phyloP scores from a whole-genome alignment of 2,329 filamentous ascomycete genomes.

The Fusarium scirpi region DNA sequence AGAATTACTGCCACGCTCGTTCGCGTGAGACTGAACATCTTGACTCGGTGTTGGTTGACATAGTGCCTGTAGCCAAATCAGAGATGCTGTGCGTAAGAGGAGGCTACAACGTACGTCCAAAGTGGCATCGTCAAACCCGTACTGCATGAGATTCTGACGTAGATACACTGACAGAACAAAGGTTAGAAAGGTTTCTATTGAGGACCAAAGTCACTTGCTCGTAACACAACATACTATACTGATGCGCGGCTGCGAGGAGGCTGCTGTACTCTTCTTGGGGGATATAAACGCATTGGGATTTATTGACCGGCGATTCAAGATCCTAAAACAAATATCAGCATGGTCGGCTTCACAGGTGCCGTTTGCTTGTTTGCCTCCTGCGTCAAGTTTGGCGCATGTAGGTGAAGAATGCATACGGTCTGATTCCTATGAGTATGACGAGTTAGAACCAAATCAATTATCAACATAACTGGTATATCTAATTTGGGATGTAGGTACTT shows the following conservation, averaged over 20 bases:
- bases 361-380: neutral
- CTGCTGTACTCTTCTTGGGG: slow-evolving; percentile 70
- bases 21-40: neutral
- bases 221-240: slow-evolving; percentile 63
- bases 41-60: slow-evolving; percentile 15
- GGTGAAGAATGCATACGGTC: slow-evolving; percentile 13
- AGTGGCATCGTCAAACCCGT: slow-evolving; percentile 61
- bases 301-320: neutral
- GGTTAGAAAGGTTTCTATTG: slow-evolving; percentile 2
- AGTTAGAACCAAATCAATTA: neutral
- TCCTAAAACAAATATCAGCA: slow-evolving; percentile 20
- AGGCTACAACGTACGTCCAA: slow-evolving; percentile 56
- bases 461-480: neutral
- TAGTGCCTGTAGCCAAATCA: slow-evolving; percentile 22
- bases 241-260: slow-evolving; percentile 63
- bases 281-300: slow-evolving; percentile 61
- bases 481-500: neutral
- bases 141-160: slow-evolving; percentile 60
- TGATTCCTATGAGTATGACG: slow-evolving; percentile 6
- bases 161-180: slow-evolving; percentile 34
- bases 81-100: neutral
- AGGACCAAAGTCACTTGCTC: neutral
- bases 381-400: neutral
- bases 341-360: neutral
- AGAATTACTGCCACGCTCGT: neutral